phyloP scores from a whole-genome alignment of 164 flowering plant species.

The Kingdonia uniflora region DNA sequence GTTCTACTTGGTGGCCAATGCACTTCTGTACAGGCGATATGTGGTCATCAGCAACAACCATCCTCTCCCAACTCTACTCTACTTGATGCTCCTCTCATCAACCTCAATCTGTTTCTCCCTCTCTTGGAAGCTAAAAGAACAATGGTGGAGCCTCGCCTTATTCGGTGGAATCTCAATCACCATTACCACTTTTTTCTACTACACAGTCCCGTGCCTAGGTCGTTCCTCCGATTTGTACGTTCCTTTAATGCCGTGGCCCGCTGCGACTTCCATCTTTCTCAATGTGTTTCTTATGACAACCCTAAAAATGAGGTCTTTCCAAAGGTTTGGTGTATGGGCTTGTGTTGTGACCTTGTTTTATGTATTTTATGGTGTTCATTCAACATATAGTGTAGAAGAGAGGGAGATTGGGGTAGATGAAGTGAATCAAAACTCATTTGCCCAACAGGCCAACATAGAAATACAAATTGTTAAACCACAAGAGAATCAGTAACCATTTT shows the following conservation, averaged over 20 bases:
- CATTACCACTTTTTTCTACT: conserved; percentile 38
- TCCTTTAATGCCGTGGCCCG: conserved; percentile 89
- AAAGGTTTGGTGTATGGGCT: conserved; percentile 64
- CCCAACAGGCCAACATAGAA: not conserved
- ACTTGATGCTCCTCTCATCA: conserved; percentile 51
- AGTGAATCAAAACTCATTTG: no score
- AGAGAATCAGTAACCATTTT: no score
- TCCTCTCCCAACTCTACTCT: conserved; percentile 50
- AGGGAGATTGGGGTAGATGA: conserved; percentile 21
- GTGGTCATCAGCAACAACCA: conserved; percentile 41
- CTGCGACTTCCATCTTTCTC: conserved; percentile 55
- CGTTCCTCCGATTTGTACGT: conserved; percentile 39
- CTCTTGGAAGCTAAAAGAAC: conserved; percentile 44
- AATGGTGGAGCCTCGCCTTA: conserved; percentile 35
- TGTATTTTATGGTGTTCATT: conserved; percentile 67
- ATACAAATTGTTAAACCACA: no score
- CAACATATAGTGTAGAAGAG: conserved; percentile 59
- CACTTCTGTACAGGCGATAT: conserved; percentile 73
- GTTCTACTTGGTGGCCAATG: conserved; percentile 94
- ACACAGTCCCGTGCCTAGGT: conserved; percentile 19
- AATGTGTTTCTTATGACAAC: conserved; percentile 64
- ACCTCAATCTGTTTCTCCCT: conserved; percentile 50
- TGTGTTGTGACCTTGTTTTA: conserved; percentile 47
- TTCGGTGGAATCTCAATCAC: conserved; percentile 31
- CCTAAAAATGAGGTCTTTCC: conserved; percentile 33